Conservation (phyloP, 441 rosid species). For the Populus tomentosa region DNA sequence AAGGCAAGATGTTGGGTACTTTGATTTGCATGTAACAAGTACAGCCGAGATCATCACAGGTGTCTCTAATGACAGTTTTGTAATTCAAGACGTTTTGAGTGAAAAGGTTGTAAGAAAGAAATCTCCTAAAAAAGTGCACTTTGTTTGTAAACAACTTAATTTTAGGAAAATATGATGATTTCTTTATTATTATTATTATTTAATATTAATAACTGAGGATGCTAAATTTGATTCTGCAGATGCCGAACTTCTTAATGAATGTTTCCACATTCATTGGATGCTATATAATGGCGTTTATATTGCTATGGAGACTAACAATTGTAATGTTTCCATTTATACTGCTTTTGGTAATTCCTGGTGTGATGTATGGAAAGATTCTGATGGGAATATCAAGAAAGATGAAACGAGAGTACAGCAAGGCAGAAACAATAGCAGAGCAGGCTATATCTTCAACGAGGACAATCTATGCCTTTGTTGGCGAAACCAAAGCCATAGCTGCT, state of each 20-base stretch:
- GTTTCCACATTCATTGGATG: slow-evolving; percentile 43
- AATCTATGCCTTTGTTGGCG: slow-evolving; percentile 67
- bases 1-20: slow-evolving; percentile 80
- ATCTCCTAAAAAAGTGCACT: not conserved
- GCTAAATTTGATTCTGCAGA: slow-evolving; percentile 23
- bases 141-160: no score
- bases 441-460: slow-evolving; percentile 68
- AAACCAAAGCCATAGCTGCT: slow-evolving; percentile 41
- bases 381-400: slow-evolving; percentile 52
- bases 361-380: slow-evolving; percentile 62
- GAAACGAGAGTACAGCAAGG: slow-evolving; percentile 59
- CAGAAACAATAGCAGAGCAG: slow-evolving; percentile 67
- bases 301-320: slow-evolving; percentile 65
- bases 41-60: slow-evolving; percentile 66
- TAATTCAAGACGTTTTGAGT: slow-evolving; percentile 73
- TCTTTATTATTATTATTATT: no score
- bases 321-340: slow-evolving; percentile 62
- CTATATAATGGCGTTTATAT: slow-evolving; percentile 45
- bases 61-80: slow-evolving; percentile 62
- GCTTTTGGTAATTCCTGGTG: slow-evolving; percentile 62
- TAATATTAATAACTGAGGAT: no score
- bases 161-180: no score
- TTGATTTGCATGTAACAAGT: slow-evolving; percentile 71
- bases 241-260: slow-evolving; percentile 63
- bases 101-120: slow-evolving; percentile 48